Percentiles rank a stretch among this genome's conserved stretches.
Evolutionary conservation across 192 early-diverging fungal species (phyloP).

Genomic region (Globomyces pollinis-pini): DNA sequence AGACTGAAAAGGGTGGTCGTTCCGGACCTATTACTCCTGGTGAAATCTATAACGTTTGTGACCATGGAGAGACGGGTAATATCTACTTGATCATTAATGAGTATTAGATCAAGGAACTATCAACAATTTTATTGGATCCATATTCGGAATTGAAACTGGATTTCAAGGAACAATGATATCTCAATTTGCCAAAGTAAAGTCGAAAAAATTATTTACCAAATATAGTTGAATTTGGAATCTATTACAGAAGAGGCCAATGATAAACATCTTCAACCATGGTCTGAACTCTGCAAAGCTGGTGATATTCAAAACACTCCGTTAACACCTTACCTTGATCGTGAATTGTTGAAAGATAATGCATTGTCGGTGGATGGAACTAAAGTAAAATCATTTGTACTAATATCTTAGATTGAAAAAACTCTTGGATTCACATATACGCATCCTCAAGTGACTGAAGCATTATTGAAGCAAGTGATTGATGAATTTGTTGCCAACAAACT

Average conservation of each 20-base stretch:
- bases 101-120: slow-evolving; percentile 67
- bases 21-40: slow-evolving; percentile 23
- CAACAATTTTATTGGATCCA: slow-evolving; percentile 57
- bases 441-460: slow-evolving; percentile 58
- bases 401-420: slow-evolving; percentile 58
- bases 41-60: slow-evolving; percentile 77
- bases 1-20: slow-evolving; percentile 38
- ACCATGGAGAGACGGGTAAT: slow-evolving; percentile 80
- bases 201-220: slow-evolving; percentile 5
- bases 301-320: slow-evolving; percentile 73
- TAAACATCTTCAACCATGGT: slow-evolving; percentile 89
- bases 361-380: slow-evolving; percentile 76
- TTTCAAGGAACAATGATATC: slow-evolving; percentile 73
- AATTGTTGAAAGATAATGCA: slow-evolving; percentile 80
- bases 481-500: slow-evolving; percentile 73
- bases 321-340: slow-evolving; percentile 89
- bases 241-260: slow-evolving; percentile 92
- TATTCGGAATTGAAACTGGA: slow-evolving; percentile 79
- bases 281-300: slow-evolving; percentile 64
- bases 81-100: slow-evolving; percentile 7
- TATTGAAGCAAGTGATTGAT: slow-evolving; percentile 63
- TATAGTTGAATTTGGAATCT: slow-evolving; percentile 69
- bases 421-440: slow-evolving; percentile 61
- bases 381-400: slow-evolving; percentile 21
- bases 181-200: slow-evolving; percentile 67